Evolutionary conservation across 129 eudicot species (phyloP), one percentile per base, ranked within the genome.

Genomic region (Lactuca saligna): DNA sequence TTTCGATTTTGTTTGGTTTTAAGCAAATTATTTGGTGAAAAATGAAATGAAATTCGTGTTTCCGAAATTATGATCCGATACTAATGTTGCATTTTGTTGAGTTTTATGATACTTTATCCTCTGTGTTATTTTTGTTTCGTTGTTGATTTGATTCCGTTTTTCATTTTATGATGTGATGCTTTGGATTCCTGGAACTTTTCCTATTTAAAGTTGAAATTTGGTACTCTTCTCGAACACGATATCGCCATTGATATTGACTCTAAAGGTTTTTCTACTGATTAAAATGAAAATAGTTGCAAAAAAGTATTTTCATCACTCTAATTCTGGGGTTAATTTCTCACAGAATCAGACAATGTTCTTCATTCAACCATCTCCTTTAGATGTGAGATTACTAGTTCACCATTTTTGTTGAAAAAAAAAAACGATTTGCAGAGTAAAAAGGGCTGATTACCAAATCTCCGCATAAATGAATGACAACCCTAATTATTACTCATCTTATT

Each of bases 161-260:
- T 63, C 17, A 54, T 25, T 38, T 4, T 20, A 15, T 42, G 78
- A 74, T 65, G 71, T 69, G 75, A 75, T 69, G 80, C 50, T 61
- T 76, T 62, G 41, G 70, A 62, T 37, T 62, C 50, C 17, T 53
- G 71, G 53, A 25, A 29, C 78, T 63, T 75, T 66, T 59, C 53
- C 8, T 75, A 14, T 37, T 76, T 7, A 31, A 15, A 55, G 72
- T 74, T 57, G 39, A 57, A 32, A 53, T 42, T 54, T 64, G 44
- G 48, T 58, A 66, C 68, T n/a, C 29, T 29, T 73, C 14, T 54
- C 50, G 14, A 57, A 57, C 63, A 54, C 42, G n/a, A 9, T 3
- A 29, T 41, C 71, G 8, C 64, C 71, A 65, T 55, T 74, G 72
- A 42, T 15, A 38, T 65, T 20, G 12, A n/a, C 14, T 31, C 32